A percentile compares a stretch with the other conserved stretches of the same genome.
These are phyloP conservation scores for Opeltia flavorubescens DNA, from an alignment of 495 filamentous ascomycete species.

Conservation along the genomic window DNA sequence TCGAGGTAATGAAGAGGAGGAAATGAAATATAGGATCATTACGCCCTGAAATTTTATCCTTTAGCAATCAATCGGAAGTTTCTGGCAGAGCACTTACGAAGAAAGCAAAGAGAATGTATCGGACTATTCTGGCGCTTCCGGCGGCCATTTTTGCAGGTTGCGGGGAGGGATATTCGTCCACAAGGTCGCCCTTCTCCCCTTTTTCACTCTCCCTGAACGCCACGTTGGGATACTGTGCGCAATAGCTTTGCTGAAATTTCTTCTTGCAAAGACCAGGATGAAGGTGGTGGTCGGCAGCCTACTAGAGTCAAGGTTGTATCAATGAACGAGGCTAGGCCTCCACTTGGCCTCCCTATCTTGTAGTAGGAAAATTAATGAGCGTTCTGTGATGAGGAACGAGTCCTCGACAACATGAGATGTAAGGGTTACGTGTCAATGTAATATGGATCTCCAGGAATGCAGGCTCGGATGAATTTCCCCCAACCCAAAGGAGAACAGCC, in stretches of 20 bases:
- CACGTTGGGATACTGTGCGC: background rate
- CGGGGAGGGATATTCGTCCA: background rate
- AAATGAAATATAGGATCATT: constrained; percentile 65
- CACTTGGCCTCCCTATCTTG: background rate
- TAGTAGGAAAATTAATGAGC: too few species aligned
- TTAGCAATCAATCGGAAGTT: background rate
- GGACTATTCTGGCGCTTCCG: constrained; percentile 54
- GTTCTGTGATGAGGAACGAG: too few species aligned
- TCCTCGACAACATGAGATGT: background rate
- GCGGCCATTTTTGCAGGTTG: constrained; percentile 44
- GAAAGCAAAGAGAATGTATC: constrained; percentile 79
- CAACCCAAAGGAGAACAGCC: background rate
- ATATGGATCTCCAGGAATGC: constrained; percentile 2
- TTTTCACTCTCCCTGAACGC: background rate
- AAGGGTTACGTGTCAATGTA: background rate
- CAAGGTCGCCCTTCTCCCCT: background rate
- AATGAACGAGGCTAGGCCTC: background rate
- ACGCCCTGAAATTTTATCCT: constrained; percentile 38
- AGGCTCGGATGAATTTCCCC: background rate
- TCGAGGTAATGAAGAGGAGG: constrained; percentile 46
- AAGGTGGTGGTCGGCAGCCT: too few species aligned
- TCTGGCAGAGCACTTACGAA: constrained; percentile 44
- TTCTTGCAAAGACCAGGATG: too few species aligned
- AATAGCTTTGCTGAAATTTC: too few species aligned
- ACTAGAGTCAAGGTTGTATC: background rate